phyloP scores from a whole-genome alignment of 2,329 filamentous ascomycete species.

The Pyrenochaeta sp. region DNA sequence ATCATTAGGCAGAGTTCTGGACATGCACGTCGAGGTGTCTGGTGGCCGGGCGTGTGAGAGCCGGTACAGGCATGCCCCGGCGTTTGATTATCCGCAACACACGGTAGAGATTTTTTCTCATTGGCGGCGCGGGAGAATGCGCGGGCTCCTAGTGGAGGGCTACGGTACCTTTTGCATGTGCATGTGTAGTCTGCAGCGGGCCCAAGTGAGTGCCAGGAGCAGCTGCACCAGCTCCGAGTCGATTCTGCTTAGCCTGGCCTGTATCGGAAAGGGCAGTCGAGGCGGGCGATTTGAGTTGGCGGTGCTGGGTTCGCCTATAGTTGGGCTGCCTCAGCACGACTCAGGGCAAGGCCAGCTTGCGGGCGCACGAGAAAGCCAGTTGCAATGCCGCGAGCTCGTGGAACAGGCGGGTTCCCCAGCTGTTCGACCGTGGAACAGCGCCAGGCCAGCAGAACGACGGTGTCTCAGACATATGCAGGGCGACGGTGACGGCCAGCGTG shows the following conservation, averaged over 20 bases:
- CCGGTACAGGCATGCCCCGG: slow-evolving; percentile 19
- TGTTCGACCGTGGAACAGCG: slow-evolving; percentile 16
- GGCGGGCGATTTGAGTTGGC: slow-evolving; percentile 11
- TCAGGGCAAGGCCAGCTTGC: slow-evolving; percentile 15
- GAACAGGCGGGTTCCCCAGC: slow-evolving; percentile 13
- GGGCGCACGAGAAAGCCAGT: slow-evolving; percentile 19
- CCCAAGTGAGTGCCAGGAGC: slow-evolving; percentile 15
- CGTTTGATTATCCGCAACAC: slow-evolving; percentile 14
- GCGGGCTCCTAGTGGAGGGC: slow-evolving; percentile 25
- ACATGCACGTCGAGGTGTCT: background rate
- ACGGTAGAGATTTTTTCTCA: slow-evolving; percentile 24
- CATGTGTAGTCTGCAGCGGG: slow-evolving; percentile 25
- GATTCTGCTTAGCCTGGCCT: background rate
- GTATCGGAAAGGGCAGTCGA: background rate
- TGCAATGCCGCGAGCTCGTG: slow-evolving; percentile 12
- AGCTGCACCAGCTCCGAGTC: slow-evolving; percentile 17
- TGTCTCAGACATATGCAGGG: slow-evolving; percentile 22
- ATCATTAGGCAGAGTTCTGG: background rate
- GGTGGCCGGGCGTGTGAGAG: background rate
- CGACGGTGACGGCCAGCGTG: slow-evolving; percentile 2
- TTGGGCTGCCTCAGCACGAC: slow-evolving; percentile 14
- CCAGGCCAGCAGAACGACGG: slow-evolving; percentile 11
- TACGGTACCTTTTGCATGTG: slow-evolving; percentile 23
- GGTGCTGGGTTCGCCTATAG: slow-evolving; percentile 10
- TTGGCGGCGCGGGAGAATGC: slow-evolving; percentile 35